Base-by-base conservation (phyloP, 208 protist species). In the Lotmaria passim region DNA sequence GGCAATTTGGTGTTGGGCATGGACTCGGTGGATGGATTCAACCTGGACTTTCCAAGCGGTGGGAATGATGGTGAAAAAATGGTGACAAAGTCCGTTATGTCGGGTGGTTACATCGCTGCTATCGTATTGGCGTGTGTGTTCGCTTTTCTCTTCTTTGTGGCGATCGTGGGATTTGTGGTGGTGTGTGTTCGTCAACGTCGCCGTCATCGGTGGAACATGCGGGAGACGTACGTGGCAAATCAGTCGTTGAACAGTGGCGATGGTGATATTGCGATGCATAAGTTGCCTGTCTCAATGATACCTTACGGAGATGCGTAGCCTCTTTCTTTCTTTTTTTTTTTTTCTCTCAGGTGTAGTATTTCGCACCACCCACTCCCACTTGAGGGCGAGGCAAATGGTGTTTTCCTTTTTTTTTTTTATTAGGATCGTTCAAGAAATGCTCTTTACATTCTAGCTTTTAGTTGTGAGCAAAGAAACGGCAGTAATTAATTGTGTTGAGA, bases 111-210 rank as follows among this genome's bases (percentile, higher is more conserved):
- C 51, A 15, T 53, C 2, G 64, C 64, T 0, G 72, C 72, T 3
- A 36, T 78, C 17, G 64, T 48, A 1, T 72, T 59, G 28, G 72
- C 72, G 4, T 39, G 62, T 11, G 48, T 72, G 34, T 78, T 78
- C 48, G 72, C 46, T 21, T n/a, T 78, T 6, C 21, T 67, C 26
- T 61, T 55, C 47, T 30, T 70, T 24, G 55, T 78, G 38, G 63
- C 24, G 11, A 3, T 44, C 14, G n/a, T 72, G 21, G 64, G 61
- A 7, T 28, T 71, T 34, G 38, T 47, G 7, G 56, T 47, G 8
- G 31, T 34, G 12, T 5, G 3, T 7, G 24, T 61, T 2, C 36
- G 24, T 21, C 23, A 61, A 12, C 56, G 38, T 5, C 56, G 56
- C 1, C 2, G n/a, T 7, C 12, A 34, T 21, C 56, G 56, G 4